Base-by-base conservation (phyloP, 202 grass and related monocot species). In the Thinopyrum obtusiflorum region DNA sequence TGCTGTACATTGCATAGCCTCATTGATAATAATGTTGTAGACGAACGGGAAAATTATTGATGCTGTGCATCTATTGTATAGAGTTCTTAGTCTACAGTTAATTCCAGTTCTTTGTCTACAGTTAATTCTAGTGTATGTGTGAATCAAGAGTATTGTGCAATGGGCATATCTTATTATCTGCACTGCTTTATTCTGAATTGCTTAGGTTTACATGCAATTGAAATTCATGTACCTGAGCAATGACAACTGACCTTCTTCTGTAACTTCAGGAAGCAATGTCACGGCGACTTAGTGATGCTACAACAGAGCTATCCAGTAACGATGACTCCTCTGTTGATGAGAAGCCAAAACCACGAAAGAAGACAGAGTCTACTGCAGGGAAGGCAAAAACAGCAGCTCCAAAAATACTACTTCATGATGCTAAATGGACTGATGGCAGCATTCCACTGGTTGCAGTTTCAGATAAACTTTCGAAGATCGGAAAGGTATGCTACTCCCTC, bases 371-470 rank as follows among this genome's bases (percentile, higher is more conserved):
- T 44, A 32, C 37, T 6, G 61, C 85, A 77, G 82, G 76, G 29
- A 97, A 97, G 81, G 9, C 42, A 10, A 87, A 87, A 70, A 20
- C 21, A 0, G 11, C 20, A 2, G 42, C 53, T 59, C 79, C 84
- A 0, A 90, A 89, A 57, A 85, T 93, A 73, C 44, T 23, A 14
- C 20, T 94, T 79, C 93, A 98, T 70, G 93, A 98, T n/a, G 84
- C 83, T 61, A 98, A 94, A 76, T 98, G 95, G 95, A 95, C 93
- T 24, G 86, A 98, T 84, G 93, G 93, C 29, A 98, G 89, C 64
- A 80, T 92, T 32, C 36, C 51, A 5, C 74, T 91, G 40, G 84
- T 90, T 61, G 47, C 65, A 37, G 33, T 94, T 80, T 77, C 89
- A 29, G 89, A 90, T 68, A 86, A 81, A 65, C 86, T 98, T 62